phyloP scores from a whole-genome alignment of 1,139 yeast genomes.

The Pneumocystis wakefieldiae region DNA sequence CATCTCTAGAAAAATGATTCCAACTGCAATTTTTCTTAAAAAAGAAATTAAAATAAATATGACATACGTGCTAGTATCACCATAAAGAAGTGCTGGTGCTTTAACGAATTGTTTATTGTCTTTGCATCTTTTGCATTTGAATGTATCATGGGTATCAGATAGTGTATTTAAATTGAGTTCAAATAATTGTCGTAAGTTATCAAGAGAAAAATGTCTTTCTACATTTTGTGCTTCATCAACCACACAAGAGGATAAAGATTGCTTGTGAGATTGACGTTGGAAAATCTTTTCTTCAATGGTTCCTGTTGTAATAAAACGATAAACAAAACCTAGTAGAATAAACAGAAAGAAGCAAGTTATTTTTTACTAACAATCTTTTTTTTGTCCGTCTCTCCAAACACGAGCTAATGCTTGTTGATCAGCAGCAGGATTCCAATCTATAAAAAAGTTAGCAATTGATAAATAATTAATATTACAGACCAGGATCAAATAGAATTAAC shows the following conservation, averaged over 20 bases:
- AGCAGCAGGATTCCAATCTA: constrained; percentile 96
- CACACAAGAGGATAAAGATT: constrained; percentile 84
- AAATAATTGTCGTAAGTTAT: constrained; percentile 61
- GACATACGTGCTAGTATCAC: constrained; percentile 58
- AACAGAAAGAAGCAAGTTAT: background rate
- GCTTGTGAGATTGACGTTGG: constrained; percentile 93
- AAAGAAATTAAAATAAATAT: background rate
- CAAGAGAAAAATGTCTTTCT: constrained; percentile 77
- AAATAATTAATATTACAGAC: background rate
- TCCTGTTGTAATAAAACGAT: constrained; percentile 85
- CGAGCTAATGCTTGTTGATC: constrained; percentile 97
- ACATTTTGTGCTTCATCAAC: constrained; percentile 95
- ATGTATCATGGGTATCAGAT: constrained; percentile 90
- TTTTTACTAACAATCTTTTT: constrained; percentile 57
- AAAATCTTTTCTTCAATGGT: constrained; percentile 91
- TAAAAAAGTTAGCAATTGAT: background rate
- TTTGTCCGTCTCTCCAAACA: constrained; percentile 98
- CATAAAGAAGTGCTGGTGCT: constrained; percentile 84
- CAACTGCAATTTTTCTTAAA: constrained; percentile 35
- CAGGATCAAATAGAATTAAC: constrained; percentile 70
- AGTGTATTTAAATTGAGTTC: constrained; percentile 49
- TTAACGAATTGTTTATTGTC: constrained; percentile 45
- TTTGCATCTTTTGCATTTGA: constrained; percentile 72
- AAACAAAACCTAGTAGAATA: constrained; percentile 37
- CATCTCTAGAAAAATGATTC: constrained; percentile 69